Percentiles rank a stretch among this genome's conserved stretches.
phyloP scores from a whole-genome alignment of 179 eudicot genomes.

The Spinacia oleracea region DNA sequence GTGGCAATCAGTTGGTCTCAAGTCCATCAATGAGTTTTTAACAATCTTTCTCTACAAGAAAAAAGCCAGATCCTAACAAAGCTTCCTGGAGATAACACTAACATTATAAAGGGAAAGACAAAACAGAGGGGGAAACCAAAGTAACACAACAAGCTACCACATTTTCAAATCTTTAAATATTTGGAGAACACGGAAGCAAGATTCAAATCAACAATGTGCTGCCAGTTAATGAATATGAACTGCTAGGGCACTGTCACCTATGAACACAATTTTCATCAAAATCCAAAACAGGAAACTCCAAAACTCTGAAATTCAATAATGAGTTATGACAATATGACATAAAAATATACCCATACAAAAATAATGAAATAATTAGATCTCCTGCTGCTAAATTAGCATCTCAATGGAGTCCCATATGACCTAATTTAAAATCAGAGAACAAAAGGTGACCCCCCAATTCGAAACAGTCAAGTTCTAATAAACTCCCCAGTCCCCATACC shows the following conservation, averaged over 20 bases:
- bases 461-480: background rate
- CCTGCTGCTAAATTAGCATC: background rate
- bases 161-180: background rate
- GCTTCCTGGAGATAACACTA: background rate
- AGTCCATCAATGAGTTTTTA: conserved; percentile 18
- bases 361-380: background rate
- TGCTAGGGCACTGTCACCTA: background rate
- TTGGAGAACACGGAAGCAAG: background rate
- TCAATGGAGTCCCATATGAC: background rate
- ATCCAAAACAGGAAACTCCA: too few species aligned
- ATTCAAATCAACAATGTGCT: background rate
- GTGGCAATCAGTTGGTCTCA: conserved; percentile 21
- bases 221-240: background rate
- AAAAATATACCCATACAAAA: background rate
- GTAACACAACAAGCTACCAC: background rate
- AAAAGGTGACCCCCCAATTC: background rate
- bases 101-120: background rate
- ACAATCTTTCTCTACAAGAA: conserved; percentile 12
- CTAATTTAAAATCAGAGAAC: background rate
- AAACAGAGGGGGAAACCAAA: background rate
- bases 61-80: background rate
- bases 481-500: background rate
- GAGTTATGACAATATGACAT: too few species aligned
- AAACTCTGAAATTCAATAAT: background rate
- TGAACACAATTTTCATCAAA: background rate